Evolutionary conservation across 2,329 filamentous ascomycete genomes (phyloP).

Genomic region (Xylariaceae sp.): DNA sequence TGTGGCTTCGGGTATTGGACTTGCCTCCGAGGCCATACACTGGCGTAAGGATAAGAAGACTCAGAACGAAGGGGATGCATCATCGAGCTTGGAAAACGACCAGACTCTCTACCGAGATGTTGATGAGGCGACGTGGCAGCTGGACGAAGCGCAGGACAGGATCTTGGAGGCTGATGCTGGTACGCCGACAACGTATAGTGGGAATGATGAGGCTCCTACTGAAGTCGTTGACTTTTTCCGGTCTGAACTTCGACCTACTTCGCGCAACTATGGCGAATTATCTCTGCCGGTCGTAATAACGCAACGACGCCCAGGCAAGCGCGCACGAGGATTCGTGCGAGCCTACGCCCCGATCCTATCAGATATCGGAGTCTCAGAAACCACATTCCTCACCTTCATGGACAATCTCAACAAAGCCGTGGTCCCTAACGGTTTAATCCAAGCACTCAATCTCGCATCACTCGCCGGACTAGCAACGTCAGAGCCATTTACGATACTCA

Average conservation of each 20-base stretch:
- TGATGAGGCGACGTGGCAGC: slow-evolving; percentile 12
- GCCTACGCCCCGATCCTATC: slow-evolving; percentile 43
- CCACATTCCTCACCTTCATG: slow-evolving; percentile 41
- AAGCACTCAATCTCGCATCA: slow-evolving; percentile 14
- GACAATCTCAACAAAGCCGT: slow-evolving; percentile 34
- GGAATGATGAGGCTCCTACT: not conserved
- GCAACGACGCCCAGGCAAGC: slow-evolving; percentile 40
- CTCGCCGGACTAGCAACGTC: slow-evolving; percentile 3
- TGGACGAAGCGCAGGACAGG: slow-evolving; percentile 13
- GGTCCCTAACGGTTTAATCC: slow-evolving; percentile 9
- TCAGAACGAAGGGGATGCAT: not conserved
- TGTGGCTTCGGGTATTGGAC: slow-evolving; percentile 8
- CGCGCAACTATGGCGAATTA: not conserved
- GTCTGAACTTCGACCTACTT: too few relatives aligned
- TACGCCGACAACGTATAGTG: not conserved
- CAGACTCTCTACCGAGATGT: slow-evolving; percentile 1
- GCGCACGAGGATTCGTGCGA: slow-evolving; percentile 41
- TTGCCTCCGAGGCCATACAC: slow-evolving; percentile 9
- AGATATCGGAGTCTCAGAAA: slow-evolving; percentile 39
- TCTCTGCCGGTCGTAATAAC: slow-evolving; percentile 40
- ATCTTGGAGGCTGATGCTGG: not conserved
- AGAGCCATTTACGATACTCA: not conserved
- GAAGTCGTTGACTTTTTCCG: not conserved
- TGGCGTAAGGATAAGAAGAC: slow-evolving; percentile 10
- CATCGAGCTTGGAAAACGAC: not conserved